Conservation (phyloP, 1,139 yeast species). For the Blastobotrys aristatus region DNA sequence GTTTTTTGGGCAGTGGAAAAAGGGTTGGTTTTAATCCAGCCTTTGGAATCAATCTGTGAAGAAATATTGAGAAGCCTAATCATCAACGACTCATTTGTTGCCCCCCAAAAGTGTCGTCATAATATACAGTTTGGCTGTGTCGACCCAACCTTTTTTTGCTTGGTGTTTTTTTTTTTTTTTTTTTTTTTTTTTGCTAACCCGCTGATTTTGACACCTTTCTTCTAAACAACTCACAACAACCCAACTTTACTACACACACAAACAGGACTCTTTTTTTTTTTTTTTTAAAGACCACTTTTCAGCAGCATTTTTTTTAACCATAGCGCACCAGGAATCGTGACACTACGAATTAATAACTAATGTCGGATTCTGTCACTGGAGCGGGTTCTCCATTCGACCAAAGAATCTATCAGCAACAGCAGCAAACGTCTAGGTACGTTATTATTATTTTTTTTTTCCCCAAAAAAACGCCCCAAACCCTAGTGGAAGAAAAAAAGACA, state of each 20-base stretch:
- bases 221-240: too few relatives aligned
- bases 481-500: not conserved
- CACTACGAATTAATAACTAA: slow-evolving; percentile 5
- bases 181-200: not conserved
- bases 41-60: too few relatives aligned
- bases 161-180: too few relatives aligned
- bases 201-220: not conserved
- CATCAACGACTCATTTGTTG: too few relatives aligned
- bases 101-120: too few relatives aligned
- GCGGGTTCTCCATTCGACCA: slow-evolving; percentile 28
- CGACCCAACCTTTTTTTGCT: not conserved
- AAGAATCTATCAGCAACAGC: slow-evolving; percentile 19
- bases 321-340: too few relatives aligned
- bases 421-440: slow-evolving; percentile 6
- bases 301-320: not conserved
- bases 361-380: slow-evolving; percentile 24
- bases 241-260: too few relatives aligned
- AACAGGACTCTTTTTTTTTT: not conserved
- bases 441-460: not conserved
- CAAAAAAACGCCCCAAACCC: too few relatives aligned
- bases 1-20: too few relatives aligned
- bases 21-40: too few relatives aligned
- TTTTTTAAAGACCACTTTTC: not conserved
- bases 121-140: too few relatives aligned
- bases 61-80: too few relatives aligned